Evolutionary conservation across 768 basidiomycete species (phyloP).

Genomic region (Zangia roseola): DNA sequence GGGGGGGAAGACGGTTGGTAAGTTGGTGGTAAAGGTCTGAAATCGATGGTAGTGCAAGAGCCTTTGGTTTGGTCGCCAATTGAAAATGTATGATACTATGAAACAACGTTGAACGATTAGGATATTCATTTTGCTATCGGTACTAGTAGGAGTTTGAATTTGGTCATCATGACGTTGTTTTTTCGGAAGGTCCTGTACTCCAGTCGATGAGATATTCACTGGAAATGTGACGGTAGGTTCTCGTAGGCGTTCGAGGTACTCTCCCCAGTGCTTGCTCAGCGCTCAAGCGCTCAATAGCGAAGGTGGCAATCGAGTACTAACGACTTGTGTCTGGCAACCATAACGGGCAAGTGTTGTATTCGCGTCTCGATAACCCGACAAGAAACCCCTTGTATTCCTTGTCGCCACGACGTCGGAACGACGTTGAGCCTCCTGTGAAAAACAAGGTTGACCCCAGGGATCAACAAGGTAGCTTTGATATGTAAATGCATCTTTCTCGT

Average conservation of each 20-base stretch:
- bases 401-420: conserved; percentile 25
- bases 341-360: conserved; percentile 28
- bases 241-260: too few relatives aligned
- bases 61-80: too few relatives aligned
- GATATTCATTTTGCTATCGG: too few relatives aligned
- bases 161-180: too few relatives aligned
- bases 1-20: conserved; percentile 78
- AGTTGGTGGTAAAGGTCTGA: conserved; percentile 74
- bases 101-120: neutral
- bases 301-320: neutral
- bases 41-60: neutral
- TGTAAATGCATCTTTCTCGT: conserved; percentile 18
- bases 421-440: conserved; percentile 10
- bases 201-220: too few relatives aligned
- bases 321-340: neutral
- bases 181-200: too few relatives aligned
- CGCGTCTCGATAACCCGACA: conserved; percentile 9
- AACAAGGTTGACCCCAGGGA: conserved; percentile 18
- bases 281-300: too few relatives aligned
- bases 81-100: conserved; percentile 5
- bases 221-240: too few relatives aligned
- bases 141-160: too few relatives aligned
- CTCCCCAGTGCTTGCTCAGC: too few relatives aligned
- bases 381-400: conserved; percentile 21
- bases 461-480: conserved; percentile 17